Percentiles rank a stretch among this genome's conserved stretches.
These are phyloP conservation scores for grape (Vitis vinifera) DNA, from an alignment of 164 flowering plant genomes.

Conservation along the genomic window ASM3070453v1 NC_081816.1:4431001-4431500, in stretches of 20 bases:
- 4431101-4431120: not conserved
- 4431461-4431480: not conserved
- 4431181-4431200: not conserved
- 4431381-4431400: constrained; percentile 65
- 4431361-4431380: constrained; percentile 75
- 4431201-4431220: not conserved
- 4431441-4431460: not conserved
- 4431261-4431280: not conserved
- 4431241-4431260: not conserved
- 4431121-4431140: not conserved
- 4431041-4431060: too few relatives aligned
- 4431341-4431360: constrained; percentile 53
- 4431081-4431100: not conserved
- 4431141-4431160: not conserved
- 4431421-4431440: constrained; percentile 51
- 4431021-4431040: too few relatives aligned
- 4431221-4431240: not conserved
- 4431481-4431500: not conserved
- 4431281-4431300: not conserved
- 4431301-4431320: not conserved
- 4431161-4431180: not conserved
- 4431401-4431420: constrained; percentile 65
- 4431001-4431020: too few relatives aligned
- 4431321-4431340: constrained; percentile 35
- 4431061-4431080: not conserved